Conservation (phyloP, 805 yeast species). For the Myxozyma vanderwaltii region DNA sequence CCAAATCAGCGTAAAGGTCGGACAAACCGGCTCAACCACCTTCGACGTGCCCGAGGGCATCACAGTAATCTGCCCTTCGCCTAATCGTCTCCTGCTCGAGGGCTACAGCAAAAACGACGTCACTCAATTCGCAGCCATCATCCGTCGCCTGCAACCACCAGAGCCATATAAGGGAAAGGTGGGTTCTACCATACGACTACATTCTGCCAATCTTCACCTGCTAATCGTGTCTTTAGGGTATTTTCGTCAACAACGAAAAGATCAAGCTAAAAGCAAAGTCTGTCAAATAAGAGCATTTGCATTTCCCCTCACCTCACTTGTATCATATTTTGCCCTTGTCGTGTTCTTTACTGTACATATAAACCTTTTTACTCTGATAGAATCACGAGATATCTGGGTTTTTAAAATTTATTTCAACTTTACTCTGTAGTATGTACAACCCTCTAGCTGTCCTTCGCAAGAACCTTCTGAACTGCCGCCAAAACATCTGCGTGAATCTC, state of each 20-base stretch:
- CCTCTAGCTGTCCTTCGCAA: conserved; percentile 11
- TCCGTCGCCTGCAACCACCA: conserved; percentile 88
- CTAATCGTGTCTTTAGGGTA: conserved; percentile 52
- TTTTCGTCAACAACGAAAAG: conserved; percentile 87
- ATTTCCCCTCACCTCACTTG: conserved; percentile 8
- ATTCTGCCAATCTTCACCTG: background rate
- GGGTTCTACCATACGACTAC: background rate
- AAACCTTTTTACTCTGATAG: background rate
- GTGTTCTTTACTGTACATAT: conserved; percentile 1
- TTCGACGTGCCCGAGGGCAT: conserved; percentile 76
- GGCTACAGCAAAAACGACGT: conserved; percentile 89
- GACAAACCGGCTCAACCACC: conserved; percentile 79
- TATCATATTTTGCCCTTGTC: conserved; percentile 5
- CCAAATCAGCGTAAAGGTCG: conserved; percentile 77
- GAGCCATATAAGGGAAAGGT: conserved; percentile 96
- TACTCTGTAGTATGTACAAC: background rate
- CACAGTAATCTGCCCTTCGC: conserved; percentile 74
- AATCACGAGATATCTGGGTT: background rate
- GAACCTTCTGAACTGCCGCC: conserved; percentile 31
- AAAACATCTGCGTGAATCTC: conserved; percentile 25
- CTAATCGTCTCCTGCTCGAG: conserved; percentile 81
- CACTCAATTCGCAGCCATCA: conserved; percentile 80
- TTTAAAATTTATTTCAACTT: no score
- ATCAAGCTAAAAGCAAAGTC: conserved; percentile 88
- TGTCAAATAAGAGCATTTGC: conserved; percentile 61